Conservation (phyloP, 768 basidiomycete species). For the Exidia glandulosa region DNA sequence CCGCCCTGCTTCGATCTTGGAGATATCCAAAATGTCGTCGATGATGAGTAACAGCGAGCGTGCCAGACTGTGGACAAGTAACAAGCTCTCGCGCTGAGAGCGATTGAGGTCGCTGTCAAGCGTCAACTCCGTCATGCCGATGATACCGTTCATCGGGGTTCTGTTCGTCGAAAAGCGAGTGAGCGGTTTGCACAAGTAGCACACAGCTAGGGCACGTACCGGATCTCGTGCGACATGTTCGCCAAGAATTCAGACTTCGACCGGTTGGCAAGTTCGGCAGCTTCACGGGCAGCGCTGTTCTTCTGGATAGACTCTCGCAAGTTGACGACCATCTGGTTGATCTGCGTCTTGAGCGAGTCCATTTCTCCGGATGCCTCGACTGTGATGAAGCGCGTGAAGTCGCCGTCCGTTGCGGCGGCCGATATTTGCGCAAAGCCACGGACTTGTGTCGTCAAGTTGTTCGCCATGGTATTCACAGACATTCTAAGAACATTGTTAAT, state of each 20-base stretch:
- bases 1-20: conserved; percentile 97
- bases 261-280: conserved; percentile 95
- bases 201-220: conserved; percentile 39
- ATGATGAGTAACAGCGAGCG: conserved; percentile 91
- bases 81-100: conserved; percentile 87
- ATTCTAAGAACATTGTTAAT: conserved; percentile 37
- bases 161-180: conserved; percentile 28
- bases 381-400: conserved; percentile 97
- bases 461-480: conserved; percentile 97
- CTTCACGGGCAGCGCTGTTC: conserved; percentile 95
- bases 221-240: conserved; percentile 95
- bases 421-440: conserved; percentile 98
- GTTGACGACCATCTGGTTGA: conserved; percentile 98
- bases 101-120: conserved; percentile 92
- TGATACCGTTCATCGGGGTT: conserved; percentile 99
- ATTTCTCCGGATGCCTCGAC: conserved; percentile 98
- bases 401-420: conserved; percentile 96
- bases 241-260: conserved; percentile 97
- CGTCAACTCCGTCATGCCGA: conserved; percentile 98
- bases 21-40: conserved; percentile 98
- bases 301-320: conserved; percentile 94
- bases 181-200: neutral
- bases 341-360: conserved; percentile 98
- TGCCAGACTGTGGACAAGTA: conserved; percentile 91
- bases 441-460: conserved; percentile 94